Percentiles rank a stretch among this genome's conserved stretches.
phyloP scores from a whole-genome alignment of 116 monocot genomes.

The Posidonia oceanica region DNA sequence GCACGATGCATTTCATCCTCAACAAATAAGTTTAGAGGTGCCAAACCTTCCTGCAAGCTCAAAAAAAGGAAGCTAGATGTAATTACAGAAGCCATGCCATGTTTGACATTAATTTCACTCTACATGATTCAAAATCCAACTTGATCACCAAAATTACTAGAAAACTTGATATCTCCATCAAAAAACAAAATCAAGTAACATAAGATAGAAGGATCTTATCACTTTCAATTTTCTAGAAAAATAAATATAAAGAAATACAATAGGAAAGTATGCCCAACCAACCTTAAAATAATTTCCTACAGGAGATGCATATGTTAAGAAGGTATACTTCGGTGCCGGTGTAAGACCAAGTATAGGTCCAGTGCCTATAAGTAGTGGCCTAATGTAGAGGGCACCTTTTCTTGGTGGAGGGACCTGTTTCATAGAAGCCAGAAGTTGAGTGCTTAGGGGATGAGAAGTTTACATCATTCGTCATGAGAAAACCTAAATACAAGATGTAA shows the following conservation, averaged over 20 bases:
- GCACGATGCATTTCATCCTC: constrained; percentile 78
- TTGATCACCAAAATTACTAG: neutral
- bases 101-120: too few relatives aligned
- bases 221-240: too few relatives aligned
- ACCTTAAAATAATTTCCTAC: constrained; percentile 92
- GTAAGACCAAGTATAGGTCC: constrained; percentile 71
- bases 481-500: too few relatives aligned
- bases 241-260: neutral
- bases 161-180: neutral
- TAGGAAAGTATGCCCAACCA: neutral
- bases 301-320: constrained; percentile 61
- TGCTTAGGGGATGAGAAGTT: too few relatives aligned
- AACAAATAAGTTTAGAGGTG: constrained; percentile 64
- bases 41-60: constrained; percentile 40
- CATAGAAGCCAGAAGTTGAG: neutral
- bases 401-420: constrained; percentile 65
- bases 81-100: too few relatives aligned
- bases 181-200: neutral
- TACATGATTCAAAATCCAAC: too few relatives aligned
- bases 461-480: neutral
- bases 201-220: neutral
- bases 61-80: neutral
- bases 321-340: constrained; percentile 73
- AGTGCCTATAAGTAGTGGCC: constrained; percentile 75
- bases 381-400: constrained; percentile 74